Evolutionary conservation across 371 early-diverging fungal species (phyloP).

Genomic region (Zychaea mexicana): DNA sequence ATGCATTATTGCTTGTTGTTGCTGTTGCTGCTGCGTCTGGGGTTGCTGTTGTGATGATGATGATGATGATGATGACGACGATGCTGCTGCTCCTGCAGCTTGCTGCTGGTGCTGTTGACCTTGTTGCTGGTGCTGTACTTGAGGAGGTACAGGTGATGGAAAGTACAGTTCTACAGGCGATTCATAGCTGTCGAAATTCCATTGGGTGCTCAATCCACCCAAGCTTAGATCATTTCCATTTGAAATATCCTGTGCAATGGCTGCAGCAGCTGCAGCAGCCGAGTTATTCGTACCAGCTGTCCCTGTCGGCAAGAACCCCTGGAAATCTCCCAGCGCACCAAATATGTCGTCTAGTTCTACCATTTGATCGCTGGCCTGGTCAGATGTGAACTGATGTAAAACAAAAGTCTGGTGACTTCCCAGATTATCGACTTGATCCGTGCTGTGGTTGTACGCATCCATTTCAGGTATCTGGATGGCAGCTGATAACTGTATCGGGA

Average conservation of each 20-base stretch:
- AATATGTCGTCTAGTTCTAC: conserved; percentile 48
- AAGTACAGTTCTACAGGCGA: conserved; percentile 19
- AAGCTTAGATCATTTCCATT: conserved; percentile 7
- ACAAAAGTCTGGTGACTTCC: conserved; percentile 26
- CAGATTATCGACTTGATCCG: conserved; percentile 6
- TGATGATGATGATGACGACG: no score
- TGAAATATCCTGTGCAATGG: conserved; percentile 13
- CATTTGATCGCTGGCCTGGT: conserved; percentile 48
- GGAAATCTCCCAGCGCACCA: conserved; percentile 29
- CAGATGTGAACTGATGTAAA: conserved; percentile 47
- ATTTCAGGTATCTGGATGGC: conserved; percentile 8
- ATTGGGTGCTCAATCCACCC: conserved; percentile 6
- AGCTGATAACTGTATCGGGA: conserved; percentile 10
- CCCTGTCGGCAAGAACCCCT: conserved; percentile 2
- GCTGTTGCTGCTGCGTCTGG: not conserved
- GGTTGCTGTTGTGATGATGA: conserved; percentile 11
- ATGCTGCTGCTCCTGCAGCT: conserved; percentile 7
- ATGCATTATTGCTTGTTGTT: conserved; percentile 9
- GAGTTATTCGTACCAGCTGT: not conserved
- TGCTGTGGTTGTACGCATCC: conserved; percentile 8
- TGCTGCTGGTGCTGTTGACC: conserved; percentile 21
- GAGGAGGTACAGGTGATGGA: conserved; percentile 17
- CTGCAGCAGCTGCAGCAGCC: conserved; percentile 5
- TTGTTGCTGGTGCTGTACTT: conserved; percentile 12
- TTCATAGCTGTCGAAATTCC: conserved; percentile 17